Evolutionary conservation across 495 filamentous ascomycete genomes (phyloP), one percentile per base, ranked within the genome.

Genomic region (Hypoxylon fragiforme): DNA sequence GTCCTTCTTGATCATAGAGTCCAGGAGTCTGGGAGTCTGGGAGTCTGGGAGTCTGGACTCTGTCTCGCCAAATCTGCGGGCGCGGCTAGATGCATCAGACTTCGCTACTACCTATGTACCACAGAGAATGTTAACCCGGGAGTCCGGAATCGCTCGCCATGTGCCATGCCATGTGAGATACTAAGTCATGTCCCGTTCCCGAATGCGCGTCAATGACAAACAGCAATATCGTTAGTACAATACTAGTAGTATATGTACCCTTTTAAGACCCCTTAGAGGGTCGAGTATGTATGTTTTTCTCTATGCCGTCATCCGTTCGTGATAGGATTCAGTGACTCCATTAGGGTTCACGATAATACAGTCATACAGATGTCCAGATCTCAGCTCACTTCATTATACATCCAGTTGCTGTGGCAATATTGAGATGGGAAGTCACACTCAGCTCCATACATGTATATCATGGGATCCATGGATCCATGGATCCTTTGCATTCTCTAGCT

Each of bases 51-150:
- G n/a, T n/a, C n/a, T n/a, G n/a, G n/a, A n/a, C n/a, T 40, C 48
- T 38, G 52, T 62, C 48, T 62, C 52, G 49, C 58, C 52, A 42
- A 62, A 57, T 53, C 52, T 57, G 9, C 37, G 39, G 42, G 41
- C 47, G 34, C 52, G 58, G 58, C 52, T 57, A 62, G 58, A 44
- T 52, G 58, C 58, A 53, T 56, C 38, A 37, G 24, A 16, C 22
- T 28, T n/a, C n/a, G n/a, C n/a, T n/a, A n/a, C n/a, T n/a, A n/a
- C 22, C 36, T 32, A 47, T 31, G 7, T 49, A 41, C 21, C 37
- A 22, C 8, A 24, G 26, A 20, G 21, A 50, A 21, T n/a, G 31
- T 45, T 24, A 48, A 62, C 32, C 58, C 58, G 32, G 44, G 35
- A 44, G 43, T 43, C 48, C 38, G 58, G 58, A 48, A 44, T 44